Evolutionary conservation across 2,329 filamentous ascomycete genomes (phyloP).

Genomic region (Ascocoryne sarcoides): DNA sequence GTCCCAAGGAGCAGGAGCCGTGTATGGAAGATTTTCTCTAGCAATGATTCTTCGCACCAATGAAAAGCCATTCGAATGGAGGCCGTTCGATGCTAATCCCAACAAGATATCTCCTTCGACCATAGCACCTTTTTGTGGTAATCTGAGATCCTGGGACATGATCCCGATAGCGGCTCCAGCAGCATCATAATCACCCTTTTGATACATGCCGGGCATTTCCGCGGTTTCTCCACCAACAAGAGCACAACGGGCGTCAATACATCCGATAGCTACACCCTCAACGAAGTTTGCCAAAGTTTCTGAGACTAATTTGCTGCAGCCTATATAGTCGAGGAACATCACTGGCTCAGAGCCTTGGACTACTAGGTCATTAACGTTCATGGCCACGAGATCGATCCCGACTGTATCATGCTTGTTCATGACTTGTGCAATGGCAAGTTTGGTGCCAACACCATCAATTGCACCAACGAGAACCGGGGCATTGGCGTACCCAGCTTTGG

Average conservation of each 20-base stretch:
- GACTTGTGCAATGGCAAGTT: constrained; percentile 89
- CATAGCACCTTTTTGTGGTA: constrained; percentile 74
- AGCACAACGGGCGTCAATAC: constrained; percentile 58
- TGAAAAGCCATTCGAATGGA: constrained; percentile 96
- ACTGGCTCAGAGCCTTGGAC: constrained; percentile 92
- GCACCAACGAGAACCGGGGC: constrained; percentile 82
- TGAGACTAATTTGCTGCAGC: constrained; percentile 79
- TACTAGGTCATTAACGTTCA: constrained; percentile 95
- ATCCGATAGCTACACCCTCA: constrained; percentile 80
- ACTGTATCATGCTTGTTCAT: constrained; percentile 90
- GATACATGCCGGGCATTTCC: constrained; percentile 92
- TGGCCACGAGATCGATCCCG: constrained; percentile 92
- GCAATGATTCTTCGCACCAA: constrained; percentile 87
- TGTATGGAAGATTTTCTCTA: constrained; percentile 60
- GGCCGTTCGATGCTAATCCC: constrained; percentile 74
- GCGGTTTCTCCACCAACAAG: constrained; percentile 96
- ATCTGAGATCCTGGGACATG: constrained; percentile 57
- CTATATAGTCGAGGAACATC: constrained; percentile 97
- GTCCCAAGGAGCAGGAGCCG: constrained; percentile 70
- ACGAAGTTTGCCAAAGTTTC: constrained; percentile 77
- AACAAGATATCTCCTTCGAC: constrained; percentile 73
- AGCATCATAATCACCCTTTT: constrained; percentile 82
- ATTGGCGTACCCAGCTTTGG: constrained; percentile 62
- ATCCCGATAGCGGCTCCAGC: constrained; percentile 85
- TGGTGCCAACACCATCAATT: constrained; percentile 94